Evolutionary conservation across 78 protist species (phyloP).

Genomic region (Bigelowiella natans): DNA sequence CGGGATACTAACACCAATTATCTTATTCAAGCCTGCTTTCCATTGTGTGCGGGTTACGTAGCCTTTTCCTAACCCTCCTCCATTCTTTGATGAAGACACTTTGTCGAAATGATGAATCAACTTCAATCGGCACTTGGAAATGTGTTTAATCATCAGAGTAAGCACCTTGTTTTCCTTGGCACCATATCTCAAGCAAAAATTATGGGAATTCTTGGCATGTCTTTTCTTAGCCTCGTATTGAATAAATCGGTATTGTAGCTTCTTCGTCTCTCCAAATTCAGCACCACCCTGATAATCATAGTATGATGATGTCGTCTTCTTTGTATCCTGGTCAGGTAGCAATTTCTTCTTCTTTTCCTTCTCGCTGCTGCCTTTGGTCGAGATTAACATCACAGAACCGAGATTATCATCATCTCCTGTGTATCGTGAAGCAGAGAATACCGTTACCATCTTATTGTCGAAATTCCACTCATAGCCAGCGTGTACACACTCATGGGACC

Average conservation of each 20-base stretch:
- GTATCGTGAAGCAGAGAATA: not conserved
- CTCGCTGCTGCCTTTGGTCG: too few relatives aligned
- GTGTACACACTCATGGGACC: not conserved
- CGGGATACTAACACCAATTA: not conserved
- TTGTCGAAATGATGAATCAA: not conserved
- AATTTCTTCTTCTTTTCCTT: too few relatives aligned
- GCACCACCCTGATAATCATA: too few relatives aligned
- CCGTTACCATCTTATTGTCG: not conserved
- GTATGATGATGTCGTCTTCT: too few relatives aligned
- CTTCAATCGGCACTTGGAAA: not conserved
- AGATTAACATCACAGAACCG: not conserved
- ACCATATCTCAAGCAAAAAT: not conserved
- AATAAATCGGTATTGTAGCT: too few relatives aligned
- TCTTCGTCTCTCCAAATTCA: too few relatives aligned
- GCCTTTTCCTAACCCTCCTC: not conserved
- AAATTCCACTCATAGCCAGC: not conserved
- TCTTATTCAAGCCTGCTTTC: not conserved
- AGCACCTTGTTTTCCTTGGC: not conserved
- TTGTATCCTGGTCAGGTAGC: too few relatives aligned
- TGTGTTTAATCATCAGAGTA: not conserved
- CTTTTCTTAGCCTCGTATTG: too few relatives aligned
- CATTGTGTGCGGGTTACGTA: not conserved
- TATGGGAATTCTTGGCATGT: not conserved
- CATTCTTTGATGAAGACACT: not conserved
- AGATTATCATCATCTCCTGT: not conserved